Evolutionary conservation across 2,329 filamentous ascomycete genomes (phyloP).

Genomic region (Fusarium decemcellulare): DNA sequence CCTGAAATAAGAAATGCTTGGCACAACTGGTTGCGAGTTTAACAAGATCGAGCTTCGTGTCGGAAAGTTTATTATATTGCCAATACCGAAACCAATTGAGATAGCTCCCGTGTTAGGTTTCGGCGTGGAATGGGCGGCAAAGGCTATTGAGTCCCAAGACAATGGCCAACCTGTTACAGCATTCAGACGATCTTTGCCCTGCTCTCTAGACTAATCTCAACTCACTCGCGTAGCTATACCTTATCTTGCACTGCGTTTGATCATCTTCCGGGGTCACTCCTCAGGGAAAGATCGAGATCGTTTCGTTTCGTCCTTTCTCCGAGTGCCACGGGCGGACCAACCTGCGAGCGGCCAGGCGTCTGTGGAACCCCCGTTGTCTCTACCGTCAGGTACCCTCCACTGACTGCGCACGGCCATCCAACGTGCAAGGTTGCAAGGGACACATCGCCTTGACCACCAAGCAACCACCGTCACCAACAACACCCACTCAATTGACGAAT

Average conservation of each 20-base stretch:
- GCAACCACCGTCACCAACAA: conserved; percentile 17
- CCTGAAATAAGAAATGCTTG: conserved; percentile 1
- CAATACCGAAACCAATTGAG: not conserved
- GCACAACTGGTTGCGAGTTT: not conserved
- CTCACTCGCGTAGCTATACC: not conserved
- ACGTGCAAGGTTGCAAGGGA: conserved; percentile 24
- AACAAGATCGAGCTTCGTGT: too few species aligned
- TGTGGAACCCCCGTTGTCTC: conserved; percentile 30
- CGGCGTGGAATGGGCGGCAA: conserved; percentile 26
- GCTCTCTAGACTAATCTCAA: not conserved
- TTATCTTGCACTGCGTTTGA: conserved; percentile 26
- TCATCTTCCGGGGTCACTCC: conserved; percentile 31
- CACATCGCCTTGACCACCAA: conserved; percentile 30
- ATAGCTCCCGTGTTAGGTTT: conserved; percentile 14
- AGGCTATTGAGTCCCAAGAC: conserved; percentile 1
- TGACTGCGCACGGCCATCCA: too few species aligned
- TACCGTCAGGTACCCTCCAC: too few species aligned
- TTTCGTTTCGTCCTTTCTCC: conserved; percentile 13
- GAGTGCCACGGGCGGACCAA: conserved; percentile 20
- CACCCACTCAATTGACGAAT: conserved; percentile 8
- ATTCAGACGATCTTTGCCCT: too few species aligned
- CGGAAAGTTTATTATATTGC: too few species aligned
- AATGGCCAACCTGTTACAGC: not conserved
- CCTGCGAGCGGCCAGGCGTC: conserved; percentile 15
- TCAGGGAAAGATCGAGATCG: conserved; percentile 20